A percentile compares a stretch with the other conserved stretches of the same genome.
These are phyloP conservation scores for Pseudogymnoascus verrucosus DNA, from an alignment of 2,329 filamentous ascomycete genomes.

Conservation along the genomic window DNA sequence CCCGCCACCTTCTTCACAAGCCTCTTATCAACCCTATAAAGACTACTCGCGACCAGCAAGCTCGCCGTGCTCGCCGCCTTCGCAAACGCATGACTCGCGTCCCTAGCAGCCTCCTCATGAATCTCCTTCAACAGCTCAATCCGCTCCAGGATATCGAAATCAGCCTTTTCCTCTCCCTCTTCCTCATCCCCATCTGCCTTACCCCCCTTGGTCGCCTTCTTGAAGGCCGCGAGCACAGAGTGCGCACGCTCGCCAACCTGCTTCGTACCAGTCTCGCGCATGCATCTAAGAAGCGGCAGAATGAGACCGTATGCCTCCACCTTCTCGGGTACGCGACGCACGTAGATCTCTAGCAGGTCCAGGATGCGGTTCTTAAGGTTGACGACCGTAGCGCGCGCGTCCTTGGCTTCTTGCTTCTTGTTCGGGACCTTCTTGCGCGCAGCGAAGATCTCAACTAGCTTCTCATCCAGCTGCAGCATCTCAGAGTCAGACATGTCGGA, in stretches of 20 bases:
- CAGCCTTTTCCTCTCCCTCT: constrained; percentile 15
- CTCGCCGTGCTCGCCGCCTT: constrained; percentile 67
- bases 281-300: constrained; percentile 66
- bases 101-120: constrained; percentile 58
- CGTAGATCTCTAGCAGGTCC: constrained; percentile 77
- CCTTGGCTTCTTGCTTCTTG: constrained; percentile 77
- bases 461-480: constrained; percentile 82
- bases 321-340: constrained; percentile 68
- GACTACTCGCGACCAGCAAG: constrained; percentile 55
- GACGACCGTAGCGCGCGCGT: constrained; percentile 79
- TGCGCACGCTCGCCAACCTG: constrained; percentile 66
- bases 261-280: constrained; percentile 69
- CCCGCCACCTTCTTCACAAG: constrained; percentile 48
- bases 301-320: constrained; percentile 61
- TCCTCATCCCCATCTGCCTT: constrained; percentile 37
- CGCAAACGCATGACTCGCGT: constrained; percentile 60
- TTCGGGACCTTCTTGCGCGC: constrained; percentile 58
- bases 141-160: constrained; percentile 26
- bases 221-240: constrained; percentile 64
- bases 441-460: constrained; percentile 78
- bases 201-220: constrained; percentile 55
- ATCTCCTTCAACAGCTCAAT: constrained; percentile 52
- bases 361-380: constrained; percentile 94
- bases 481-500: constrained; percentile 91
- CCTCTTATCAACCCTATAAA: constrained; percentile 47